Base-by-base conservation (phyloP, 192 early-diverging fungal genomes). In the Linnemannia elongata region DNA sequence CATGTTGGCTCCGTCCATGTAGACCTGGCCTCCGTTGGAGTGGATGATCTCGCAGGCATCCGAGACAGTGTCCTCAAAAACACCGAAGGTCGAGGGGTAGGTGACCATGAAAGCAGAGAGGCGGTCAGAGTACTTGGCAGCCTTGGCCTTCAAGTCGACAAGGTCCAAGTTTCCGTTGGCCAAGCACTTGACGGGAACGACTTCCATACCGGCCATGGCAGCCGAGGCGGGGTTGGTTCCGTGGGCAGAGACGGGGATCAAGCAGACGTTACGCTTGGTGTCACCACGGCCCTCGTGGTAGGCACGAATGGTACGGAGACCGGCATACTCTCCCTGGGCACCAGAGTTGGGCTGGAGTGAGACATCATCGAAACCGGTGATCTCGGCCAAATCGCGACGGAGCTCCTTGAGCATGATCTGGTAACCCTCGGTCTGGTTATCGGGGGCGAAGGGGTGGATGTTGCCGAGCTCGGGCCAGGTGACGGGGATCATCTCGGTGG, bases 151-250 rank as follows among this genome's bases (percentile, higher is more conserved):
- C 41, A 99, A 92, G 83, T 99, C 99, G 9, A 74, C 93, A 81
- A 98, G 92, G 85, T 99, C 97, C 79, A 99, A 90, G 93, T 98
- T 96, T 83, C 98, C 99, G 76, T 97, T 93, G 80, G 92, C 91
- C 81, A 96, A 93, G 91, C 99, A 99, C 89, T 97, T 96, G 83
- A 98, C 93, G 66, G 95, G 94, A 35, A 99, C 96, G 66, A 99
- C 97, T 84, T 95, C 93, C 91, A 98, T 94, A 68, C 98, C 98
- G 45, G 95, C 96, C 99, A 99, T 97, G 79, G 97, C 97, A 41
- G 99, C 98, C 38, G 97, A 98, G 12, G 99, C 99, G 27, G 99
- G 98, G 92, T 99, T 99, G 80, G 99, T 99, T 73, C 99, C 99
- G 89, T 99, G 99, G 41, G 99, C 99, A 57, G 99, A 99, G 75